Conservation (phyloP, 768 basidiomycete genomes). For the Cubamyces lactineus region DNA sequence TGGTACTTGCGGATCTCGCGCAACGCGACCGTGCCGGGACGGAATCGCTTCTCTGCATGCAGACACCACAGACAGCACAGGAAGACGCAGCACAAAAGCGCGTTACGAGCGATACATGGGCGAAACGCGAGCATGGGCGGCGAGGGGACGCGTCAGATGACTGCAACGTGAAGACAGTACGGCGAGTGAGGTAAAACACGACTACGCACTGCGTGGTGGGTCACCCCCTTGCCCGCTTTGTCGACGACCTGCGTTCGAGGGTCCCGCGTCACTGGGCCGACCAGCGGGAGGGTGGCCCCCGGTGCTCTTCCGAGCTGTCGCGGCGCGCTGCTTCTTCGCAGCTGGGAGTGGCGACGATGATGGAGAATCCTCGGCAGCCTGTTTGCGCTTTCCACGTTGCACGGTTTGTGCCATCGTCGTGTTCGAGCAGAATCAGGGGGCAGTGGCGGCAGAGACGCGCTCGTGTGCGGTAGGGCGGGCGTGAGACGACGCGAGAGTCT, state of each 20-base stretch:
- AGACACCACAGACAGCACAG: not conserved
- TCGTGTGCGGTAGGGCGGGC: not conserved
- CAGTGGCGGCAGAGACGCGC: not conserved
- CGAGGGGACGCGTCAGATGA: too few species aligned
- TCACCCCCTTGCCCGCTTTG: constrained; percentile 22
- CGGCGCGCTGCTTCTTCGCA: constrained; percentile 52
- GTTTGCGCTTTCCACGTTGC: constrained; percentile 55
- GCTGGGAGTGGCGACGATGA: constrained; percentile 44
- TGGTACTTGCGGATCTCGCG: constrained; percentile 95
- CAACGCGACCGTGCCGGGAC: constrained; percentile 89
- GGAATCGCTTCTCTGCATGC: constrained; percentile 58
- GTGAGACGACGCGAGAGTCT: constrained; percentile 3
- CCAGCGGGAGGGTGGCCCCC: constrained; percentile 59
- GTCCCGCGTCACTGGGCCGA: constrained; percentile 26
- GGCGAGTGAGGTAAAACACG: not conserved
- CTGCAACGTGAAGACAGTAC: not conserved
- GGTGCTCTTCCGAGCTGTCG: constrained; percentile 85
- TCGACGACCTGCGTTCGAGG: constrained; percentile 22
- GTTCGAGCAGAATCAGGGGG: not conserved
- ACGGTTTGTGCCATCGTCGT: constrained; percentile 68
- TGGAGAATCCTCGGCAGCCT: constrained; percentile 40
- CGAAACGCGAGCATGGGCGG: not conserved
- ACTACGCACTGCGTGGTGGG: constrained; percentile 23
- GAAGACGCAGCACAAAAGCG: not conserved
- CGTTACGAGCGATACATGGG: not conserved